Evolutionary conservation across 192 early-diverging fungal genomes (phyloP).

Genomic region (Coemansia asiatica): DNA sequence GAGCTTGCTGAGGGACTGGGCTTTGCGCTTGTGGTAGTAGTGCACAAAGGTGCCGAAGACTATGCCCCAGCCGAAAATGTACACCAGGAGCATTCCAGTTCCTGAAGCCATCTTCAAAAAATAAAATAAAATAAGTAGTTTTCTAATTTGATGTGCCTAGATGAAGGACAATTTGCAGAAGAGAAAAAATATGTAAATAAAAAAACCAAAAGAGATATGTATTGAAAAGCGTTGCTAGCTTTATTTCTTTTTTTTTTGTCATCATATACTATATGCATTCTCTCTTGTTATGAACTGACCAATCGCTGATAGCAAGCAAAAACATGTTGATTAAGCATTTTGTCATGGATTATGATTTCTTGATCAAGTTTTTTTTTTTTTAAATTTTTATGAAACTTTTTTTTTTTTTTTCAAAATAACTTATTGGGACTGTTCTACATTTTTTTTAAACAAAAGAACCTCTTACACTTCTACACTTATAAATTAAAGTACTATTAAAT

Average conservation of each 20-base stretch:
- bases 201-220: background rate
- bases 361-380: background rate
- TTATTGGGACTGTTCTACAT: too few species aligned
- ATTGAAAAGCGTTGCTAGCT: too few species aligned
- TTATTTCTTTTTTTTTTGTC: background rate
- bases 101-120: conserved; percentile 48
- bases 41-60: conserved; percentile 58
- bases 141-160: background rate
- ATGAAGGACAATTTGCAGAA: background rate
- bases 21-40: conserved; percentile 59
- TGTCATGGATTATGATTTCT: background rate
- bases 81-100: conserved; percentile 53
- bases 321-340: background rate
- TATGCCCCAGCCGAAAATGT: conserved; percentile 55
- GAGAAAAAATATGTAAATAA: background rate
- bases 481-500: background rate
- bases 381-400: background rate
- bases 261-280: too few species aligned
- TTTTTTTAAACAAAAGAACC: too few species aligned
- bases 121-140: too few species aligned
- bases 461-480: background rate
- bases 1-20: conserved; percentile 46
- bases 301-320: conserved; percentile 13
- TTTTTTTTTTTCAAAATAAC: background rate
- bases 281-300: conserved; percentile 1